These are phyloP conservation scores for Pythium insidiosum DNA, from an alignment of 352 stramenopile genomes.

Conservation along the genomic window DNA sequence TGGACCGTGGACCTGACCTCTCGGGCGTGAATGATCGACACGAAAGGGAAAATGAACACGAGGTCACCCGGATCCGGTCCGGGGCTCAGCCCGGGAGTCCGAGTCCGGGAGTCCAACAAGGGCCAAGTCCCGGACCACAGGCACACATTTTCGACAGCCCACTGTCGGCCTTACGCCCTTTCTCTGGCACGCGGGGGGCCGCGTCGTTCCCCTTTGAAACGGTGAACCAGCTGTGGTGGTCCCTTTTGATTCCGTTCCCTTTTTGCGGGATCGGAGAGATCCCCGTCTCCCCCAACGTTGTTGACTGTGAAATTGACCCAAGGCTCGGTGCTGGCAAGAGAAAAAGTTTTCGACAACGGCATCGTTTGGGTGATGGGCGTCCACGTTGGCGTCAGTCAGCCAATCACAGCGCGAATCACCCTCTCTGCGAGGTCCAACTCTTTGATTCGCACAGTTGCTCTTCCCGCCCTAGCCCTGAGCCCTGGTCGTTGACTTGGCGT, in stretches of 20 bases:
- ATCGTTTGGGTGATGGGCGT: background rate
- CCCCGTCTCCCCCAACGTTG: background rate
- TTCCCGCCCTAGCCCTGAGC: slow-evolving; percentile 2
- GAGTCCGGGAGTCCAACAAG: background rate
- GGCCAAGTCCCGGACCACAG: background rate
- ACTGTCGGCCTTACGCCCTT: background rate
- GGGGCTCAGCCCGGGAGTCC: too few species aligned
- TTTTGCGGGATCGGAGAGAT: background rate
- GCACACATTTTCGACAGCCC: background rate
- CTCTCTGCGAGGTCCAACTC: too few species aligned
- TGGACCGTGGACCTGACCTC: background rate
- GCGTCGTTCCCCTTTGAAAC: background rate
- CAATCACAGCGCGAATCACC: slow-evolving; percentile 9
- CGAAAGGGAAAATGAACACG: background rate
- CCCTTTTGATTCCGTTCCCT: background rate
- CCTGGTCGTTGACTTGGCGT: background rate
- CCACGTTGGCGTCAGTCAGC: background rate
- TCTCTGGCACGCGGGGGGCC: background rate
- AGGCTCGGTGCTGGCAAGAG: slow-evolving; percentile 1
- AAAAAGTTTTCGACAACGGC: slow-evolving; percentile 4
- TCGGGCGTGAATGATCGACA: too few species aligned
- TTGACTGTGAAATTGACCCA: background rate
- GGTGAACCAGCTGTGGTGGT: background rate
- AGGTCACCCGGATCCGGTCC: too few species aligned
- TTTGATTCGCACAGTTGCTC: slow-evolving; percentile 18